Percentiles rank a stretch among this genome's conserved stretches.
Evolutionary conservation across 768 basidiomycete species (phyloP).

Genomic region (Clavaria fumosa): DNA sequence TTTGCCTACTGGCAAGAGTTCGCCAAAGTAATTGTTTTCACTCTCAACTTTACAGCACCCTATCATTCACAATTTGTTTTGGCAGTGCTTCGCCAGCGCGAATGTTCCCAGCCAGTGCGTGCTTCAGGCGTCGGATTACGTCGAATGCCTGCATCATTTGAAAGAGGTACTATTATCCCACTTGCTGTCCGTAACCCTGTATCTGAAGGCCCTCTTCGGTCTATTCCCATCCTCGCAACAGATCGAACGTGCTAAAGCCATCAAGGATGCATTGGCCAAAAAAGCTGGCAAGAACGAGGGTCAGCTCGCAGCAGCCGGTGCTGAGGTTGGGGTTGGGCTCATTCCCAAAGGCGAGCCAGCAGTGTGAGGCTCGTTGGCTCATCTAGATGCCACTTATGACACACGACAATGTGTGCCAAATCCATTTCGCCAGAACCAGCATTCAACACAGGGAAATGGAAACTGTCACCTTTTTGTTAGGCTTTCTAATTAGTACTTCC

Average conservation of each 20-base stretch:
- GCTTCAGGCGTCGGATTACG: conserved; percentile 65
- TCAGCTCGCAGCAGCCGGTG: conserved; percentile 57
- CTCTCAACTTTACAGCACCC: neutral
- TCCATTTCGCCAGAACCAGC: too few relatives aligned
- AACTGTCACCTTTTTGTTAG: too few relatives aligned
- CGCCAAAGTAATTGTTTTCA: conserved; percentile 34
- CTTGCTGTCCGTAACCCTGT: neutral
- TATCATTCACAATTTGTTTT: neutral
- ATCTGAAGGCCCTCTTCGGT: conserved; percentile 8
- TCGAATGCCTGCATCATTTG: conserved; percentile 80
- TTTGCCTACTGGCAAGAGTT: conserved; percentile 91
- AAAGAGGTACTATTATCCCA: conserved; percentile 52
- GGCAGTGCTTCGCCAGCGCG: conserved; percentile 72
- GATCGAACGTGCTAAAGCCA: conserved; percentile 36
- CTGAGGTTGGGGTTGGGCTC: conserved; percentile 60
- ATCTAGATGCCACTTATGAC: neutral
- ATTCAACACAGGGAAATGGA: too few relatives aligned
- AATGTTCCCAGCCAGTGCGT: conserved; percentile 63
- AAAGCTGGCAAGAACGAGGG: conserved; percentile 54
- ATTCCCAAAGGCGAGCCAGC: conserved; percentile 37
- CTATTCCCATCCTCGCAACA: too few relatives aligned
- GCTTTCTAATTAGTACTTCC: too few relatives aligned
- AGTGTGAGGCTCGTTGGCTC: too few relatives aligned
- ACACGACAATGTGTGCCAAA: too few relatives aligned
- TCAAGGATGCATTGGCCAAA: conserved; percentile 58